phyloP scores from a whole-genome alignment of 2,329 filamentous ascomycete species.

The Penicillium sp. region DNA sequence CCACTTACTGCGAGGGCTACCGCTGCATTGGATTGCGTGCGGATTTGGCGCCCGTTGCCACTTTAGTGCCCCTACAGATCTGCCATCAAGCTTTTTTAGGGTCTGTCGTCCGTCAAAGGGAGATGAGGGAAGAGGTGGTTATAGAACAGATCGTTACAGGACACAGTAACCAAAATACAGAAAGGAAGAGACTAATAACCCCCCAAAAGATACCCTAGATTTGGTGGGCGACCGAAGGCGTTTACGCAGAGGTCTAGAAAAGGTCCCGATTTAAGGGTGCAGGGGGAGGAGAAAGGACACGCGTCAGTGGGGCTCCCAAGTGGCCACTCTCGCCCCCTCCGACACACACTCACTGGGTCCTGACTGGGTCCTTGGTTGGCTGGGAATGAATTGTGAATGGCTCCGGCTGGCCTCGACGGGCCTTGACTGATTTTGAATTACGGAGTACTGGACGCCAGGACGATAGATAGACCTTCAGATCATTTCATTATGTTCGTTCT shows the following conservation, averaged over 20 bases:
- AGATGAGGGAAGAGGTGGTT: not conserved
- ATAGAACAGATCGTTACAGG: no score
- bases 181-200: not conserved
- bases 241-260: not conserved
- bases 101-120: not conserved
- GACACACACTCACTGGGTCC: conserved; percentile 19
- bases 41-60: not conserved
- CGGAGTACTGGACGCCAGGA: conserved; percentile 19
- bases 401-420: not conserved
- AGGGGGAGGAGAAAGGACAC: conserved; percentile 20
- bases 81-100: conserved; percentile 25
- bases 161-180: not conserved
- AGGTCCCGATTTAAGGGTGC: not conserved
- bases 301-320: conserved; percentile 26
- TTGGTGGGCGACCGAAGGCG: not conserved
- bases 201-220: not conserved
- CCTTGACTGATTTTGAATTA: not conserved
- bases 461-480: conserved; percentile 30
- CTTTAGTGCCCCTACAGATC: not conserved
- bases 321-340: conserved; percentile 21
- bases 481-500: conserved; percentile 22
- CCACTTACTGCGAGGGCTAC: conserved; percentile 14
- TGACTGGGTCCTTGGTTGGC: not conserved
- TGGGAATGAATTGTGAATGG: not conserved
- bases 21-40: not conserved